Conservation (phyloP, 1,284 basidiomycete species). For the Microbotryum silenes-acaulis region DNA sequence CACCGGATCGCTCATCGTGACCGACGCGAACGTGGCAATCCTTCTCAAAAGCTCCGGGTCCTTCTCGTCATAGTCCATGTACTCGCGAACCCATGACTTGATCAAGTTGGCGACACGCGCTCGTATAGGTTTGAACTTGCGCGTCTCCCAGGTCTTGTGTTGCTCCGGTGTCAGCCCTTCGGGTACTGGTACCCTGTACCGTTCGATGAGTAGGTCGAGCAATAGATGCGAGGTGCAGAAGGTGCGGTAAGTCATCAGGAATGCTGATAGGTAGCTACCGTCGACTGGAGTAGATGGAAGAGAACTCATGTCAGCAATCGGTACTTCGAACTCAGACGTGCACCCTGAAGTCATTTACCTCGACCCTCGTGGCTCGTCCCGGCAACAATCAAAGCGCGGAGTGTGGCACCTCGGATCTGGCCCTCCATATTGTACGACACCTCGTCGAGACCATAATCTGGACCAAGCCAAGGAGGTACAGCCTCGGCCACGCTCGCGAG, state of each 20-base stretch:
- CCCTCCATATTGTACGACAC: constrained; percentile 77
- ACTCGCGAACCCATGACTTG: constrained; percentile 43
- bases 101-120: constrained; percentile 48
- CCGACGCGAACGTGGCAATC: constrained; percentile 39
- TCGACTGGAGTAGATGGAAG: constrained; percentile 45
- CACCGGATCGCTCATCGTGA: constrained; percentile 37
- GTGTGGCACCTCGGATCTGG: constrained; percentile 72
- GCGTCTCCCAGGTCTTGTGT: constrained; percentile 68
- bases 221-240: constrained; percentile 82
- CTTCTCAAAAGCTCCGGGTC: constrained; percentile 34
- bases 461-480: constrained; percentile 49
- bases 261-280: constrained; percentile 77
- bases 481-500: constrained; percentile 9
- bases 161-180: constrained; percentile 58
- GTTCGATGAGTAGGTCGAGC: constrained; percentile 72
- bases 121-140: constrained; percentile 83
- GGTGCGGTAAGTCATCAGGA: constrained; percentile 94
- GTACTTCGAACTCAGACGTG: not conserved
- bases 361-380: constrained; percentile 72
- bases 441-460: constrained; percentile 69
- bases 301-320: constrained; percentile 26
- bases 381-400: constrained; percentile 75
- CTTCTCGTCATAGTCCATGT: constrained; percentile 41
- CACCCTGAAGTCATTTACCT: constrained; percentile 15
- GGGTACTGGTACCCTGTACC: constrained; percentile 75